Percentiles rank a stretch among this genome's conserved stretches.
Conservation (phyloP, 352 stramenopile species). For the Pythium apleroticum region DNA sequence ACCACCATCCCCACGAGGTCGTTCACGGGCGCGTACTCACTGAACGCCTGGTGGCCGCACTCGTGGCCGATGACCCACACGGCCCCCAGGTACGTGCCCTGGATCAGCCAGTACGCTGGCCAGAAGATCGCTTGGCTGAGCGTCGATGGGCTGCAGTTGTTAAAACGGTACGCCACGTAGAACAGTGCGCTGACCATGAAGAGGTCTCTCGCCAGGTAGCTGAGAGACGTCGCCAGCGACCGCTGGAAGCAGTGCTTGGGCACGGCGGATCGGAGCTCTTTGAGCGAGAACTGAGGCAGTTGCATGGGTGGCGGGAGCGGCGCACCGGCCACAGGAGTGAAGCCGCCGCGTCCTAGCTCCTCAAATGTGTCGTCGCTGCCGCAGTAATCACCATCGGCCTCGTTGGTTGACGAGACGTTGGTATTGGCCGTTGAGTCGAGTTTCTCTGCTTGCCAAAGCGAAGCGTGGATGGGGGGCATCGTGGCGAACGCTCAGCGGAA, state of each 20-base stretch:
- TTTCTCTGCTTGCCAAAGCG: too few species aligned
- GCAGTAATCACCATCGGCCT: too few species aligned
- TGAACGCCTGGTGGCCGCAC: too few species aligned
- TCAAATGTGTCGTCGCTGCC: too few species aligned
- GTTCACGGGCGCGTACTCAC: constrained; percentile 92
- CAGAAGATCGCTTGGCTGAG: constrained; percentile 52
- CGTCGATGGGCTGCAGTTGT: constrained; percentile 44
- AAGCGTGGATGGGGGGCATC: too few species aligned
- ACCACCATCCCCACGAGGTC: constrained; percentile 95
- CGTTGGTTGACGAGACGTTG: too few species aligned
- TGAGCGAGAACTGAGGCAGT: constrained; percentile 84
- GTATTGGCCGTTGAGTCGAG: too few species aligned
- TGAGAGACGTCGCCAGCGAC: constrained; percentile 89
- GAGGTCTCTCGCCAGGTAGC: constrained; percentile 92
- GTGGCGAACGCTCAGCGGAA: too few species aligned
- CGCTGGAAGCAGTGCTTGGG: constrained; percentile 96
- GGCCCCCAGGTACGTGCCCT: constrained; percentile 96
- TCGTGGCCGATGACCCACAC: too few species aligned
- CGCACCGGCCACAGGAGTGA: constrained; percentile 66
- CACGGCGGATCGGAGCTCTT: constrained; percentile 89
- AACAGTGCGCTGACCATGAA: constrained; percentile 87
- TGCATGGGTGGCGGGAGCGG: constrained; percentile 81
- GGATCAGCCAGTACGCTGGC: constrained; percentile 96
- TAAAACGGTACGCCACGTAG: constrained; percentile 82
- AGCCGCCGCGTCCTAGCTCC: constrained; percentile 29